Percentiles rank a stretch among this genome's conserved stretches.
Evolutionary conservation across 2,329 filamentous ascomycete genomes (phyloP).

Genomic region (Alternaria sp.): DNA sequence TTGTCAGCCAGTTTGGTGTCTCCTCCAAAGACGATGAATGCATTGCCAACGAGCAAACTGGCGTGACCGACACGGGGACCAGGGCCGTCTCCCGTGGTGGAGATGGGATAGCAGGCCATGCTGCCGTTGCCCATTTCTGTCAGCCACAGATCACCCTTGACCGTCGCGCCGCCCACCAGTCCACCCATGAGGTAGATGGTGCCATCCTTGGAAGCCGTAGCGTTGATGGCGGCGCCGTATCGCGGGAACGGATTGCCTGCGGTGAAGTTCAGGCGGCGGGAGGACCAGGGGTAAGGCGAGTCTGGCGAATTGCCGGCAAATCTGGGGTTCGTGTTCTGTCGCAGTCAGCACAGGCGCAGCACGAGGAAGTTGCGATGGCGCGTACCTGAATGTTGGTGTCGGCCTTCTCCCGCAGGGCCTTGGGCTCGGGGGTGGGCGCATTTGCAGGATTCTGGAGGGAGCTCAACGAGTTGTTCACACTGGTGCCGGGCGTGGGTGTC

Average conservation of each 20-base stretch:
- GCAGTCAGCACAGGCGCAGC: constrained; percentile 18
- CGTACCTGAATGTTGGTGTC: constrained; percentile 63
- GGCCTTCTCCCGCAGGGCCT: constrained; percentile 63
- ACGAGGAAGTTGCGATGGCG: background rate
- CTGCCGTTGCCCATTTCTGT: constrained; percentile 83
- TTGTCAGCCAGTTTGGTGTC: constrained; percentile 96
- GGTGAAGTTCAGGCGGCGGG: constrained; percentile 84
- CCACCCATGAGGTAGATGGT: constrained; percentile 98
- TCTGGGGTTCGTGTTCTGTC: constrained; percentile 32
- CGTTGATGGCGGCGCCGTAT: constrained; percentile 96
- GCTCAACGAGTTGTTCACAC: constrained; percentile 69
- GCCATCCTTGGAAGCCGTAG: constrained; percentile 91
- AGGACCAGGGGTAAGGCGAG: constrained; percentile 94
- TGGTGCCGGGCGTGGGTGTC: constrained; percentile 77
- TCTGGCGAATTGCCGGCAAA: constrained; percentile 63
- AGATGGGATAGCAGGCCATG: constrained; percentile 88
- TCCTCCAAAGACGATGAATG: constrained; percentile 97
- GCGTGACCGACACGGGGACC: constrained; percentile 94
- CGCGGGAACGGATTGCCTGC: constrained; percentile 90
- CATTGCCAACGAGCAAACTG: constrained; percentile 93
- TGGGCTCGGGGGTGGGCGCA: constrained; percentile 68
- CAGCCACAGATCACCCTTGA: constrained; percentile 98
- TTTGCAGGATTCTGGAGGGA: constrained; percentile 66
- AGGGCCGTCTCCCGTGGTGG: constrained; percentile 90
- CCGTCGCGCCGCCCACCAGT: constrained; percentile 90